Evolutionary conservation across 2,329 filamentous ascomycete genomes (phyloP).

Genomic region (Colletotrichum sp.): DNA sequence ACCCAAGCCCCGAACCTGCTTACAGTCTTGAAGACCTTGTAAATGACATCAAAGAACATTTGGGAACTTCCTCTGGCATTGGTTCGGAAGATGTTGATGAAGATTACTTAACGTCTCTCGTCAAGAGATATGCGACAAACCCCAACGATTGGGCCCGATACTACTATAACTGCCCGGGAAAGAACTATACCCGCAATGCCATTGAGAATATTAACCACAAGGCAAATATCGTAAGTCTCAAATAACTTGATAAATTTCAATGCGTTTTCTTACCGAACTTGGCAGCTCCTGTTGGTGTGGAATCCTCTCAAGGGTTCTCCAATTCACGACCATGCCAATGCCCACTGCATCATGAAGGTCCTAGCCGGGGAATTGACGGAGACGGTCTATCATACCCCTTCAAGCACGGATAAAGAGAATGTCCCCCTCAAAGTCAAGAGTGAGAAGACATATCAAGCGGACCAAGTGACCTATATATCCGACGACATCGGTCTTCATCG

Average conservation of each 20-base stretch:
- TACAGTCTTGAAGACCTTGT: background rate
- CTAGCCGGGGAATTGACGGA: background rate
- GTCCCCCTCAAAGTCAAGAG: background rate
- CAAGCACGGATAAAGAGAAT: background rate
- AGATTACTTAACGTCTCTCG: background rate
- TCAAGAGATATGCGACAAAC: background rate
- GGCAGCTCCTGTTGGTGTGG: background rate
- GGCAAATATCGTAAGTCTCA: background rate
- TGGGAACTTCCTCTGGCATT: background rate
- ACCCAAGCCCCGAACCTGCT: background rate
- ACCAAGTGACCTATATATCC: background rate
- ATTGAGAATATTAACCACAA: background rate
- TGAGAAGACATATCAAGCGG: background rate
- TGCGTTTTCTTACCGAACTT: background rate
- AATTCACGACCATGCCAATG: background rate
- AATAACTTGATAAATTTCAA: accelerated
- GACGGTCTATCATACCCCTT: background rate
- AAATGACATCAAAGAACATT: background rate
- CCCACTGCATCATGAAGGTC: background rate
- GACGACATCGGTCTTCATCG: background rate
- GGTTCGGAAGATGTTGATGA: background rate
- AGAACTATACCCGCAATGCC: background rate
- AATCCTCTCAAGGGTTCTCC: background rate
- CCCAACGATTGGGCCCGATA: background rate
- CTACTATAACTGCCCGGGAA: background rate